Percentiles rank a stretch among this genome's conserved stretches.
These are phyloP conservation scores for Cryptosporidium baileyi DNA, from an alignment of 169 alveolate genomes.

Conservation along the genomic window DNA sequence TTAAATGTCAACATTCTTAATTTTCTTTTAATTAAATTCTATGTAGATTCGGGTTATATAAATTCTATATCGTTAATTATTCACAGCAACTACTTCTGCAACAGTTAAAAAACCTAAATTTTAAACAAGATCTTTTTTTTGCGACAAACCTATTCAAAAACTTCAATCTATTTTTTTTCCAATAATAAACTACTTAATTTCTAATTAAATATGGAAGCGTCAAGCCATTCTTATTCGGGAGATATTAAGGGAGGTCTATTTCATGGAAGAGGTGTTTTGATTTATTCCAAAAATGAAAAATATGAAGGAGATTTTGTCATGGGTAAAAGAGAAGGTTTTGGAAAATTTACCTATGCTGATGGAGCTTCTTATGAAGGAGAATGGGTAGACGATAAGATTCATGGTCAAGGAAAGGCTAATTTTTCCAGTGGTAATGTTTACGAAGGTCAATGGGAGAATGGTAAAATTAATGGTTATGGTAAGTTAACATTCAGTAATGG, in stretches of 20 bases:
- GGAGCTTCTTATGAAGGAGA: slow-evolving; percentile 95
- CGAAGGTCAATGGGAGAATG: slow-evolving; percentile 91
- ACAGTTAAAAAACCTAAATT: too few species aligned
- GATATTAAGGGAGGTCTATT: slow-evolving; percentile 90
- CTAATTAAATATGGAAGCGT: slow-evolving; percentile 40
- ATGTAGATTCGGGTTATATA: too few species aligned
- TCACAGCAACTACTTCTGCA: too few species aligned
- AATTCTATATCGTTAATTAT: too few species aligned
- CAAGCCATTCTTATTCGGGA: slow-evolving; percentile 87
- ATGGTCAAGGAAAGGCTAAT: slow-evolving; percentile 90
- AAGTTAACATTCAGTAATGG: slow-evolving; percentile 89
- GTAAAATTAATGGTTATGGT: slow-evolving; percentile 91
- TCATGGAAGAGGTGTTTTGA: slow-evolving; percentile 88
- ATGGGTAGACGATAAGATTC: slow-evolving; percentile 92
- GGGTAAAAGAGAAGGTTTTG: slow-evolving; percentile 94
- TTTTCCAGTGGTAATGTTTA: slow-evolving; percentile 89
- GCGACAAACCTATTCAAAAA: too few species aligned
- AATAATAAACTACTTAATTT: too few species aligned
- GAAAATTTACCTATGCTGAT: slow-evolving; percentile 90
- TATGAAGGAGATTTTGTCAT: slow-evolving; percentile 95
- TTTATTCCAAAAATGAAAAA: slow-evolving; percentile 87
- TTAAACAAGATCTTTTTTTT: too few species aligned
- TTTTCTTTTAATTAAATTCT: neutral
- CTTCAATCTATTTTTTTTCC: too few species aligned
- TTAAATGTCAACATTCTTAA: neutral